phyloP scores from a whole-genome alignment of 768 basidiomycete genomes.

The Amanita rimosa region DNA sequence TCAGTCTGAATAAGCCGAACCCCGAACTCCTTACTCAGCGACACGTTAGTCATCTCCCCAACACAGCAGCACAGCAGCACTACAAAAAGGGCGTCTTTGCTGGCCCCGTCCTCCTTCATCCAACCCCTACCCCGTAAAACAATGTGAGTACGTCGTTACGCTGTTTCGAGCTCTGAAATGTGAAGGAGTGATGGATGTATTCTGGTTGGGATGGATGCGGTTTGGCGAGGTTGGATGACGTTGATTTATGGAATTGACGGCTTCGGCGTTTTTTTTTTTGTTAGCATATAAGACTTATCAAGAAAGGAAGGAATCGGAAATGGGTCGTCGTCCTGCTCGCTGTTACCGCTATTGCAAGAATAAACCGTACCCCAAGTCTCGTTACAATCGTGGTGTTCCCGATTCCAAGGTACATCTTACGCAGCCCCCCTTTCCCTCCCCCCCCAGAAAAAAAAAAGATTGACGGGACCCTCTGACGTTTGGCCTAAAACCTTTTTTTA shows the following conservation, averaged over 20 bases:
- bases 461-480: neutral
- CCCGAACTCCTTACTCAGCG: too few relatives aligned
- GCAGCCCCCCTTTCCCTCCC: too few relatives aligned
- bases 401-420: slow-evolving; percentile 81
- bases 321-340: slow-evolving; percentile 97
- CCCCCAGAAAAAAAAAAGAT: neutral
- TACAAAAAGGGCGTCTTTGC: slow-evolving; percentile 3
- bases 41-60: too few relatives aligned
- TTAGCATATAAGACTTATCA: neutral
- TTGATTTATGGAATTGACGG: slow-evolving; percentile 1
- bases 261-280: neutral
- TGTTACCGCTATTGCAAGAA: slow-evolving; percentile 99
- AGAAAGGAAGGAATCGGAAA: slow-evolving; percentile 24
- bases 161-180: neutral
- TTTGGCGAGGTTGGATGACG: slow-evolving; percentile 5
- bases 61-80: neutral
- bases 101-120: neutral
- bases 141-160: slow-evolving; percentile 2
- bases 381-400: slow-evolving; percentile 98
- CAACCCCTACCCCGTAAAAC: neutral
- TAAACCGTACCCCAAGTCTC: slow-evolving; percentile 94
- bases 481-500: slow-evolving; percentile 21
- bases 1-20: too few relatives aligned
- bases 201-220: slow-evolving; percentile 9
- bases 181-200: neutral